Conservation (phyloP, 2,329 filamentous ascomycete genomes). For the Dryadomyces quercivorus region DNA sequence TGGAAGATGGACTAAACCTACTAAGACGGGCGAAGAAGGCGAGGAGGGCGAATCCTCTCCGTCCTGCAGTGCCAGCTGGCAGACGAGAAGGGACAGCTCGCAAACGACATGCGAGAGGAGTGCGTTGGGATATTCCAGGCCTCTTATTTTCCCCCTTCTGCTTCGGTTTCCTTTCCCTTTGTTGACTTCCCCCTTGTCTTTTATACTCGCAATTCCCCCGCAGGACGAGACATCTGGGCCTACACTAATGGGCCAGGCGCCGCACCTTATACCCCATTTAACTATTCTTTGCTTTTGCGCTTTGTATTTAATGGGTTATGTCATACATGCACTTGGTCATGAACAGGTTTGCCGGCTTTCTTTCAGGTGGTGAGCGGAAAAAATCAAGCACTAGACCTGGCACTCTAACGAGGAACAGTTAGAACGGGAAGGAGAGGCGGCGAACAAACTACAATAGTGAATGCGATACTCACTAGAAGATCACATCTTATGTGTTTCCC, state of each 20-base stretch:
- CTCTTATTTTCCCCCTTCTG: background rate
- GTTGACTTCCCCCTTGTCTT: background rate
- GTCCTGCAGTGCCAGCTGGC: background rate
- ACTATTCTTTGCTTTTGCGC: slow-evolving; percentile 1
- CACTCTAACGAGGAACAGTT: background rate
- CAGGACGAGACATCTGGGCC: background rate
- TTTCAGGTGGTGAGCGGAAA: background rate
- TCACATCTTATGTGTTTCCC: background rate
- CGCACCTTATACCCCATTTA: slow-evolving; percentile 2
- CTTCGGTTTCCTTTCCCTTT: background rate
- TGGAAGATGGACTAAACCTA: slow-evolving; percentile 73
- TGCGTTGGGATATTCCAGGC: background rate
- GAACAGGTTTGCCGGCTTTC: slow-evolving; percentile 1
- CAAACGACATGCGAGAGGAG: background rate
- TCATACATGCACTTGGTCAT: slow-evolving; percentile 3
- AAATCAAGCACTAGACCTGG: background rate
- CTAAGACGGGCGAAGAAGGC: slow-evolving; percentile 26
- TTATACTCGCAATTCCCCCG: background rate
- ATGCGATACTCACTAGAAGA: background rate
- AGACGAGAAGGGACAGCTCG: background rate
- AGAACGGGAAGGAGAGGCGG: background rate
- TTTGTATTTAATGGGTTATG: slow-evolving; percentile 3
- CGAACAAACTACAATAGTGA: background rate
- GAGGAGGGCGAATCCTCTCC: slow-evolving; percentile 16
- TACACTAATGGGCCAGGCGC: background rate